These are phyloP conservation scores for Epithele typhae DNA, from an alignment of 768 basidiomycete species.

Conservation along the genomic window DNA sequence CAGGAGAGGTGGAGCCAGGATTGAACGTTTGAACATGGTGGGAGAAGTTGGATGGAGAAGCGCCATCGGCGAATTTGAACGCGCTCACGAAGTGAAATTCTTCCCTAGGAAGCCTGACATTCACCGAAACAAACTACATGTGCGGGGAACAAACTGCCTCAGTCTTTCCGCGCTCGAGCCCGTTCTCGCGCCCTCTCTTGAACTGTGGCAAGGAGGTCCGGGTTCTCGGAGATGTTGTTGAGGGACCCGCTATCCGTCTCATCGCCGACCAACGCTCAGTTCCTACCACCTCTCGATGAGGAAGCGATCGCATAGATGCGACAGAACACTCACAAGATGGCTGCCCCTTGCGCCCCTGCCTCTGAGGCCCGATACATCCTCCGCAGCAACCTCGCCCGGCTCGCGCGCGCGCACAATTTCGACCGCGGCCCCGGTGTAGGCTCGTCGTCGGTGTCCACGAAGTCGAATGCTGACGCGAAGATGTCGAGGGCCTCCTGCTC, in stretches of 20 bases:
- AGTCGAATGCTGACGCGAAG: conserved; percentile 7
- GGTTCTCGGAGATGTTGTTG: conserved; percentile 7
- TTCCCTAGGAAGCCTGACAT: too few species aligned
- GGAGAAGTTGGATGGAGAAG: too few species aligned
- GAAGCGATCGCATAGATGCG: conserved; percentile 7
- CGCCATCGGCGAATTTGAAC: too few species aligned
- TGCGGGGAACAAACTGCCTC: too few species aligned
- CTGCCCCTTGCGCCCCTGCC: conserved; percentile 7
- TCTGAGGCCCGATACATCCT: conserved; percentile 4
- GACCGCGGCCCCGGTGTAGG: conserved; percentile 9
- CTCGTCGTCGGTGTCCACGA: conserved; percentile 1
- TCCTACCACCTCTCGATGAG: background rate
- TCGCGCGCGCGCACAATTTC: conserved; percentile 13
- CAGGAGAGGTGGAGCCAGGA: too few species aligned
- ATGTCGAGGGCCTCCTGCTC: conserved; percentile 8
- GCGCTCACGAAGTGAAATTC: too few species aligned
- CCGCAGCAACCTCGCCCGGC: conserved; percentile 10
- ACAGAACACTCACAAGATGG: conserved; percentile 5
- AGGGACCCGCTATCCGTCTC: conserved; percentile 6
- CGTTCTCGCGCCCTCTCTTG: background rate
- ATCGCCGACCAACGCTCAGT: conserved; percentile 6
- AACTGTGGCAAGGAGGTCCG: conserved; percentile 3
- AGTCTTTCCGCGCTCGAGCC: background rate
- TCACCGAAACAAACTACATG: too few species aligned
- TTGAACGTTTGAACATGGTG: too few species aligned